Evolutionary conservation across 148 eudicot genomes (phyloP).

Genomic region (Chenopodium quinoa): DNA sequence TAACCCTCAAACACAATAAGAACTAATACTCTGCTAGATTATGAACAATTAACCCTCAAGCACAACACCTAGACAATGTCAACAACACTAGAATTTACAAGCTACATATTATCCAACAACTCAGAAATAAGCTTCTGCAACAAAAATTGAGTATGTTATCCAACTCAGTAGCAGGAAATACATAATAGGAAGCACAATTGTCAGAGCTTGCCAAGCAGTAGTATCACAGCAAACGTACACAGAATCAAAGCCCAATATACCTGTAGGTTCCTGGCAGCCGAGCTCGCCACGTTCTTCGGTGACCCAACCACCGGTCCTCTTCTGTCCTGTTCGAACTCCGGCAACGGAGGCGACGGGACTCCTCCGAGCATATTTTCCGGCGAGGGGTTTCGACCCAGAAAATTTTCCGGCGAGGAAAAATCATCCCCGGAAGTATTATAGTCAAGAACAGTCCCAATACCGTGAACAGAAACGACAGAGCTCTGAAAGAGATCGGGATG

Average conservation of each 20-base stretch:
- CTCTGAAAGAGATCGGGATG: slow-evolving; percentile 39
- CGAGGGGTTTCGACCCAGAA: background rate
- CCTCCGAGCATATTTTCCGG: background rate
- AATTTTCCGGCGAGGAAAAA: background rate
- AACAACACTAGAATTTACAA: background rate
- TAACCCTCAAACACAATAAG: too few relatives aligned
- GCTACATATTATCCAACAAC: too few relatives aligned
- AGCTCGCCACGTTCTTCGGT: background rate
- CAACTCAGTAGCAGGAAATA: too few relatives aligned
- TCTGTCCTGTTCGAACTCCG: background rate
- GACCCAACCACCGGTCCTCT: background rate
- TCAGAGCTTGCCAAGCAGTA: too few relatives aligned
- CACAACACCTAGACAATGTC: background rate
- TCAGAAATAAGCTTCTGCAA: too few relatives aligned
- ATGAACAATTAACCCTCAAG: too few relatives aligned
- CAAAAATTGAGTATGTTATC: too few relatives aligned
- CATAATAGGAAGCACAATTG: too few relatives aligned
- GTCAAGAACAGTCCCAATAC: slow-evolving; percentile 33
- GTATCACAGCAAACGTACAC: too few relatives aligned
- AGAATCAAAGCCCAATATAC: background rate
- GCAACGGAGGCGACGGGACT: background rate
- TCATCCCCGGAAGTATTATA: slow-evolving; percentile 27
- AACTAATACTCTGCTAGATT: too few relatives aligned
- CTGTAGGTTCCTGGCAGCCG: too few relatives aligned
- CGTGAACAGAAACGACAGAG: slow-evolving; percentile 43